Evolutionary conservation across 305 asterid genomes (phyloP).

Genomic region (Petunia hybrid): DNA sequence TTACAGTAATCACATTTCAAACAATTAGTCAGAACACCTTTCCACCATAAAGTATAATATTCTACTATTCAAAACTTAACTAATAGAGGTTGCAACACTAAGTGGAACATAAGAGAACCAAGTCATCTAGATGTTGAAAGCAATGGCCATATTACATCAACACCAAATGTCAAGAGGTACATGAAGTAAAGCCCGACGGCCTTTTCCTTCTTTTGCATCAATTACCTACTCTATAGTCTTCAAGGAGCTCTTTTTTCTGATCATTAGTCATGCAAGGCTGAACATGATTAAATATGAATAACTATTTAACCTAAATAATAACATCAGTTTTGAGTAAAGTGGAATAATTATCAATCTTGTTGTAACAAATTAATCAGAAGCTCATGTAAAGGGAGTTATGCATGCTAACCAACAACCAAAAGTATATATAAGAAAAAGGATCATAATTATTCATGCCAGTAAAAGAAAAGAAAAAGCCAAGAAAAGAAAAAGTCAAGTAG

Average conservation of each 20-base stretch:
- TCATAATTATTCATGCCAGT: neutral
- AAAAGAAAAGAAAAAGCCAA: neutral
- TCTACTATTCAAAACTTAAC: neutral
- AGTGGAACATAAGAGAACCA: conserved; percentile 3
- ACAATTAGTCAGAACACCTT: neutral
- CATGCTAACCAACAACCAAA: neutral
- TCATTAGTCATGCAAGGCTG: neutral
- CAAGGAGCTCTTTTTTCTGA: neutral
- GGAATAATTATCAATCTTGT: neutral
- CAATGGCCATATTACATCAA: too few species aligned
- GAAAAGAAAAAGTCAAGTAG: neutral
- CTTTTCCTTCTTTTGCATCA: neutral
- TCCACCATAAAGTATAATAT: neutral
- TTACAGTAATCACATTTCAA: neutral
- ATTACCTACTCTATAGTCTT: neutral
- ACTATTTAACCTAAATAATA: neutral
- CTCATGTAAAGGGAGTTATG: neutral
- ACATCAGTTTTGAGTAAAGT: neutral
- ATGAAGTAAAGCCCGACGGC: too few species aligned
- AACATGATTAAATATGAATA: neutral
- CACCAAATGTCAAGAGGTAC: too few species aligned
- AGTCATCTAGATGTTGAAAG: neutral
- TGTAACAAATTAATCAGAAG: neutral
- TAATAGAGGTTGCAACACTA: neutral
- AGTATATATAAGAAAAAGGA: conserved; percentile 14